A percentile compares a stretch with the other conserved stretches of the same genome.
These are phyloP conservation scores for Stevia rebaudiana DNA, from an alignment of 140 eudicot species.

Conservation along the genomic window DNA sequence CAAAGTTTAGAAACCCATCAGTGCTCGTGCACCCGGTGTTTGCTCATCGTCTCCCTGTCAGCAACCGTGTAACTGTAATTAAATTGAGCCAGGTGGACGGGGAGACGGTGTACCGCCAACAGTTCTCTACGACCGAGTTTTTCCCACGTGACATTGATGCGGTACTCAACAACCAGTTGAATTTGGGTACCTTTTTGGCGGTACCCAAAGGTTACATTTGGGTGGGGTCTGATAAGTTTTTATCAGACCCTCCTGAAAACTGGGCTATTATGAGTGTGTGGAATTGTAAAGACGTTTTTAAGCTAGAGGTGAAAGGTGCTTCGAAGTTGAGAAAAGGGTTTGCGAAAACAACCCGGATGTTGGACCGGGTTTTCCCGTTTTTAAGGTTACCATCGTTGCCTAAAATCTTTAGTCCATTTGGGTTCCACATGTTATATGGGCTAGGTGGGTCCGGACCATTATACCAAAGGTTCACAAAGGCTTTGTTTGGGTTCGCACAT, in stretches of 20 bases:
- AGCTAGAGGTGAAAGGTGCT: constrained; percentile 76
- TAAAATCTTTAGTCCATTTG: constrained; percentile 76
- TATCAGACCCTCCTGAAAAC: constrained; percentile 51
- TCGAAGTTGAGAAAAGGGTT: constrained; percentile 45
- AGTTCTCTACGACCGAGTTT: constrained; percentile 83
- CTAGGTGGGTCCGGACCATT: constrained; percentile 91
- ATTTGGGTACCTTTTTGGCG: constrained; percentile 69
- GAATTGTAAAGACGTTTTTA: constrained; percentile 73
- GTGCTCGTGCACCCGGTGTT: constrained; percentile 89
- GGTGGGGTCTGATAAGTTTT: constrained; percentile 45
- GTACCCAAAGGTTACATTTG: constrained; percentile 42
- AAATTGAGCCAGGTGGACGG: constrained; percentile 52
- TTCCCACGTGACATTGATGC: constrained; percentile 94
- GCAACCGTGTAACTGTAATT: constrained; percentile 38
- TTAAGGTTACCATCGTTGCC: constrained; percentile 73
- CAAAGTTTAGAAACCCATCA: constrained; percentile 87
- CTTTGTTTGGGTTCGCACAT: constrained; percentile 71
- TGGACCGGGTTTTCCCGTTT: constrained; percentile 87
- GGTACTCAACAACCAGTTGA: constrained; percentile 51
- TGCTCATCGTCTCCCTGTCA: constrained; percentile 53
- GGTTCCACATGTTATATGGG: constrained; percentile 84
- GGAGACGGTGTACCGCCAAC: constrained; percentile 64
- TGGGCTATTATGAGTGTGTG: constrained; percentile 93
- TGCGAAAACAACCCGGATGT: constrained; percentile 55
- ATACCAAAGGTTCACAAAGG: constrained; percentile 32